These are phyloP conservation scores for Emericellopsis atlantica DNA, from an alignment of 2,329 filamentous ascomycete genomes.

Conservation along the genomic window DNA sequence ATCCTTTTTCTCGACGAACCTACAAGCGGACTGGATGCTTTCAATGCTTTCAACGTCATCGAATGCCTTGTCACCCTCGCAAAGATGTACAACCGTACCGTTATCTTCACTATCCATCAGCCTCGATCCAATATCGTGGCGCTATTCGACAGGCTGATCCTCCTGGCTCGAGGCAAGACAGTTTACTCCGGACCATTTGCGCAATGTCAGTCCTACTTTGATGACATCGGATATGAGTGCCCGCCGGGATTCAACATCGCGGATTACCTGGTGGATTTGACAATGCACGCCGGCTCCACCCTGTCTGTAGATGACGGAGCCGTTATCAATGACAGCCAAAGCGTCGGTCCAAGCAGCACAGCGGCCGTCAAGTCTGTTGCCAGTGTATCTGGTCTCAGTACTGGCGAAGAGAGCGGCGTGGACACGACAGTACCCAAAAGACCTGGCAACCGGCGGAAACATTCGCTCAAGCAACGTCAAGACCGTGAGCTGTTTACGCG, in stretches of 20 bases:
- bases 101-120: slow-evolving; percentile 97
- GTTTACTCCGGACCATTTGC: slow-evolving; percentile 90
- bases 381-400: slow-evolving; percentile 66
- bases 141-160: slow-evolving; percentile 84
- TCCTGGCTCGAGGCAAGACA: slow-evolving; percentile 76
- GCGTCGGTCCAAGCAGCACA: slow-evolving; percentile 74
- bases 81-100: slow-evolving; percentile 92
- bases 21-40: slow-evolving; percentile 90
- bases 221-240: slow-evolving; percentile 81
- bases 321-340: slow-evolving; percentile 41
- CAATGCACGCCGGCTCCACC: slow-evolving; percentile 76
- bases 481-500: slow-evolving; percentile 85
- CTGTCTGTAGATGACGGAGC: slow-evolving; percentile 42
- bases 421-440: slow-evolving; percentile 47
- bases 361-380: slow-evolving; percentile 82
- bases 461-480: slow-evolving; percentile 76
- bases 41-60: slow-evolving; percentile 95
- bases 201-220: slow-evolving; percentile 85
- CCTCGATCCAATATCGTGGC: slow-evolving; percentile 97
- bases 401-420: slow-evolving; percentile 52
- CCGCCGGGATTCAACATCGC: slow-evolving; percentile 98
- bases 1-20: slow-evolving; percentile 96
- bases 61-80: slow-evolving; percentile 91
- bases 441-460: slow-evolving; percentile 57
- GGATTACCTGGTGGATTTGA: slow-evolving; percentile 92